phyloP scores from a whole-genome alignment of 345 rosid genomes.

The Hibiscus syriacus region DNA sequence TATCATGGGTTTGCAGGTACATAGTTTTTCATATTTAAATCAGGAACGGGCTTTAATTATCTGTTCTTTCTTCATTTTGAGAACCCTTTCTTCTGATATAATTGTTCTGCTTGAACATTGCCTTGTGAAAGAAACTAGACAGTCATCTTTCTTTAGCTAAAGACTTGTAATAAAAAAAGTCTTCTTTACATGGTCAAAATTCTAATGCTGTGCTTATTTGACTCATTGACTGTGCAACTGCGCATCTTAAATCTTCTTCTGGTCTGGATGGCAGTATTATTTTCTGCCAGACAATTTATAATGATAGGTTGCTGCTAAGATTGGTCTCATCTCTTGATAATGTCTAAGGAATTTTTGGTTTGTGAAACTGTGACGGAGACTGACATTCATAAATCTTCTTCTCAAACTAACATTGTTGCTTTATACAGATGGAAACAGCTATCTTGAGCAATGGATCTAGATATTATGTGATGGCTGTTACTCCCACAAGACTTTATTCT shows the following conservation, averaged over 20 bases:
- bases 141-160: too few species aligned
- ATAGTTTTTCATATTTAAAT: background rate
- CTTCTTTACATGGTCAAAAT: background rate
- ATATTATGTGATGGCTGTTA: conserved; percentile 97
- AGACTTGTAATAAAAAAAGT: too few species aligned
- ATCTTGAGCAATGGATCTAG: conserved; percentile 61
- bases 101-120: too few species aligned
- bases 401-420: background rate
- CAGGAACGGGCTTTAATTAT: conserved; percentile 3
- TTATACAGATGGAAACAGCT: conserved; percentile 85
- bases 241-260: background rate
- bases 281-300: conserved; percentile 8
- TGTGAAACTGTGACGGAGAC: conserved; percentile 1
- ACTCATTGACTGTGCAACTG: too few species aligned
- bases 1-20: conserved; percentile 88
- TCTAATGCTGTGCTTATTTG: too few species aligned
- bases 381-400: background rate
- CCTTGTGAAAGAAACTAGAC: too few species aligned
- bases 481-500: conserved; percentile 94
- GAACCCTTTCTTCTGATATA: background rate
- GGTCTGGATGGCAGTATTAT: background rate
- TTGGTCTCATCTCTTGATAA: conserved; percentile 4
- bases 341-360: background rate
- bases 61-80: background rate
- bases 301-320: background rate